Percentiles rank a stretch among this genome's conserved stretches.
Evolutionary conservation across 805 yeast species (phyloP).

Genomic region (Tetrapisispora fleetii): DNA sequence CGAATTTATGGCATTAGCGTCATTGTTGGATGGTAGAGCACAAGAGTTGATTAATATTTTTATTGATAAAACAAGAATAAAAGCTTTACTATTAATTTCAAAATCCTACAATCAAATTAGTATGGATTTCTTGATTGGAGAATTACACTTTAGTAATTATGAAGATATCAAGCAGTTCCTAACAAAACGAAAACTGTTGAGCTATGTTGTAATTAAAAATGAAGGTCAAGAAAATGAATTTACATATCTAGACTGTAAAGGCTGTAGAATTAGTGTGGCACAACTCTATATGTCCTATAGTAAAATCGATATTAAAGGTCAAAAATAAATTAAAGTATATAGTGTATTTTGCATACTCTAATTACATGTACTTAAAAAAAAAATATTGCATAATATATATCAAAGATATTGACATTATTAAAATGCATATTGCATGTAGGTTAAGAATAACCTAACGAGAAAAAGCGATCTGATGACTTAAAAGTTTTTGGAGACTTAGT

Average conservation of each 20-base stretch:
- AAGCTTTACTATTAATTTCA: constrained; percentile 45
- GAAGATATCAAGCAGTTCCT: constrained; percentile 37
- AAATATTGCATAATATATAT: too few relatives aligned
- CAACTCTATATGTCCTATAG: constrained; percentile 33
- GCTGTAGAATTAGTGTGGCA: constrained; percentile 30
- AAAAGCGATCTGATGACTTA: too few relatives aligned
- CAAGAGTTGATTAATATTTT: constrained; percentile 43
- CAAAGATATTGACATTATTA: too few relatives aligned
- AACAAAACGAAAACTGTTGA: constrained; percentile 30
- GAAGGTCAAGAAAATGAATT: constrained; percentile 20
- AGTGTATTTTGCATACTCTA: too few relatives aligned
- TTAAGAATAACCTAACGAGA: too few relatives aligned
- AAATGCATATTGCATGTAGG: too few relatives aligned
- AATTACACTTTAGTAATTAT: constrained; percentile 34
- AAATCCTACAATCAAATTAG: constrained; percentile 44
- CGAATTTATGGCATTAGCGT: constrained; percentile 38
- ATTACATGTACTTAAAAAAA: neutral
- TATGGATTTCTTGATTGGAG: constrained; percentile 30
- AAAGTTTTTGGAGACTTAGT: neutral
- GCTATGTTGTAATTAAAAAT: constrained; percentile 26
- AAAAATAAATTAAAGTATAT: constrained; percentile 22
- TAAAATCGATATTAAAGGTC: constrained; percentile 86
- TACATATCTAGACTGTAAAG: constrained; percentile 27
- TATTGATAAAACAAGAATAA: constrained; percentile 46
- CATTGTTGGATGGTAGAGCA: constrained; percentile 34